Evolutionary conservation across 192 early-diverging fungal genomes (phyloP).

Genomic region (Linnemannia schmuckeri): DNA sequence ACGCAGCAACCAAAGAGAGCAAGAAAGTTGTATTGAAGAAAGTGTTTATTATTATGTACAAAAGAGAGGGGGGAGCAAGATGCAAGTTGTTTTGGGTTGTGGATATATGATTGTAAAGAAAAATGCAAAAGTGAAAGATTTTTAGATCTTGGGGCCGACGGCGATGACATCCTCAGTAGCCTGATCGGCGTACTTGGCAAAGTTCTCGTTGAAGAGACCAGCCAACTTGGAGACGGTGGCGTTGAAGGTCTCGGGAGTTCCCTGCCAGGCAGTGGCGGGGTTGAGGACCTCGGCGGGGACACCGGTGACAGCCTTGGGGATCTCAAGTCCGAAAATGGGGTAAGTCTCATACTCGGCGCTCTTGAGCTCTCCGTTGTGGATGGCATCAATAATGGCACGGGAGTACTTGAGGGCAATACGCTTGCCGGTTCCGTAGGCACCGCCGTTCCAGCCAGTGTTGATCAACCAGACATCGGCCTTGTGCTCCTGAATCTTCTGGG

Average conservation of each 20-base stretch:
- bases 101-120: conserved; percentile 1
- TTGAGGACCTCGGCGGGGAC: conserved; percentile 91
- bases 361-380: conserved; percentile 93
- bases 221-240: conserved; percentile 83
- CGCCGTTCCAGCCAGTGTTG: conserved; percentile 99
- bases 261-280: conserved; percentile 90
- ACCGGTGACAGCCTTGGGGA: conserved; percentile 82
- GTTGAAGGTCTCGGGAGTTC: conserved; percentile 73
- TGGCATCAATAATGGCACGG: conserved; percentile 97
- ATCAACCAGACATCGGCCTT: conserved; percentile 93
- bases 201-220: conserved; percentile 90
- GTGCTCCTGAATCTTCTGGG: conserved; percentile 92
- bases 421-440: conserved; percentile 91
- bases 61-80: background rate
- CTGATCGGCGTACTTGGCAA: conserved; percentile 86
- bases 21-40: background rate
- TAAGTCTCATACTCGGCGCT: conserved; percentile 88
- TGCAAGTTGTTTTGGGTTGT: conserved; percentile 9
- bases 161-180: conserved; percentile 76
- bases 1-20: background rate
- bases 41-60: conserved; percentile 7
- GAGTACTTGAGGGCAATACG: conserved; percentile 97
- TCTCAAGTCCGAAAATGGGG: conserved; percentile 88
- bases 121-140: background rate
- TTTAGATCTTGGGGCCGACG: conserved; percentile 73